Evolutionary conservation across 2,329 filamentous ascomycete species (phyloP).

Genomic region (Aspergillus viridinutans): DNA sequence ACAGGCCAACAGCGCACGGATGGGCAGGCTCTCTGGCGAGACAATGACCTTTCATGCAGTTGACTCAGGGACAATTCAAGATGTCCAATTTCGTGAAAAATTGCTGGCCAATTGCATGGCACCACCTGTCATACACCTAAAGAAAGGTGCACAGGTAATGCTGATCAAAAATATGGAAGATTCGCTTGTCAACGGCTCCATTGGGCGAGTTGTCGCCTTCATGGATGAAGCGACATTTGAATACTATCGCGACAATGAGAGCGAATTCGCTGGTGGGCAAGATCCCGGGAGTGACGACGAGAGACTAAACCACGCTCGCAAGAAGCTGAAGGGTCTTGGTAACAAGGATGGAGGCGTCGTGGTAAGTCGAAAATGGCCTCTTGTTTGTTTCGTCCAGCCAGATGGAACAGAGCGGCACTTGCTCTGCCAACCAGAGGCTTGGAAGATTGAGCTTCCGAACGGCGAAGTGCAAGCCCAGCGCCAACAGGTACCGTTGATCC

Average conservation of each 20-base stretch:
- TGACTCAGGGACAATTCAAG: constrained; percentile 66
- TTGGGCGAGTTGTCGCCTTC: constrained; percentile 80
- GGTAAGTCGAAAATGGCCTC: constrained; percentile 63
- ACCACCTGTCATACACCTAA: constrained; percentile 72
- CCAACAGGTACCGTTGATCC: constrained; percentile 76
- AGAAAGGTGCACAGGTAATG: constrained; percentile 95
- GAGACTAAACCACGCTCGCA: constrained; percentile 42
- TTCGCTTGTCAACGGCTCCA: constrained; percentile 84
- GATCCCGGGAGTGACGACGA: constrained; percentile 46
- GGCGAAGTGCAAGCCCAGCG: constrained; percentile 90
- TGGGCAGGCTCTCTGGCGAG: constrained; percentile 67
- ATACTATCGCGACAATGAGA: constrained; percentile 55
- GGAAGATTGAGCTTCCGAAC: constrained; percentile 96
- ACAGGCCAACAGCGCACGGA: constrained; percentile 70
- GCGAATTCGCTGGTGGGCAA: constrained; percentile 48
- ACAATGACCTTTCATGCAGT: constrained; percentile 64
- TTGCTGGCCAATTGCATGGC: constrained; percentile 90
- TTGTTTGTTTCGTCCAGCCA: constrained; percentile 76
- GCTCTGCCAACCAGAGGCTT: constrained; percentile 80
- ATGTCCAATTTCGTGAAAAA: constrained; percentile 67
- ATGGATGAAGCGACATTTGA: constrained; percentile 65
- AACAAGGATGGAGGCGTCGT: constrained; percentile 47
- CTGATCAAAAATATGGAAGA: constrained; percentile 99
- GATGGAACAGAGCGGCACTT: constrained; percentile 74
- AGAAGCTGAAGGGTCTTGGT: constrained; percentile 54